Conservation (phyloP, 306 rosid genomes). For the Begonia fuchsioides region DNA sequence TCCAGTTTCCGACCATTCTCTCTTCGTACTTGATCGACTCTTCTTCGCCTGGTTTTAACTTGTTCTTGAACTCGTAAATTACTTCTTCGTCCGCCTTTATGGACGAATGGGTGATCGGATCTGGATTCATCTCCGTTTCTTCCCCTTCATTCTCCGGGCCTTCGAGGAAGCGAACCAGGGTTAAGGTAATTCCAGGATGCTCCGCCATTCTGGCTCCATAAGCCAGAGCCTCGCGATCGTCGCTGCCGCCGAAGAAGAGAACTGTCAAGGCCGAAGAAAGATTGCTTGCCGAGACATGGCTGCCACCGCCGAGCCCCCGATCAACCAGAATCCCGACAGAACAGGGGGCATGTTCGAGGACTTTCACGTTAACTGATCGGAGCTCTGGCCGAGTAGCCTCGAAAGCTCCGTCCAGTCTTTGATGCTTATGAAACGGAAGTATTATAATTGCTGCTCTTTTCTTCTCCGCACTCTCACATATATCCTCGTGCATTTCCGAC, state of each 20-base stretch:
- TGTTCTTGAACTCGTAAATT: slow-evolving; percentile 18
- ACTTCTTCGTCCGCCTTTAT: not conserved
- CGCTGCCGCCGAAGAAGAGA: slow-evolving; percentile 43
- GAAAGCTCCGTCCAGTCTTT: slow-evolving; percentile 32
- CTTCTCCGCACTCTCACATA: slow-evolving; percentile 28
- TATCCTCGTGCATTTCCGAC: slow-evolving; percentile 38
- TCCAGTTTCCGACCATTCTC: slow-evolving; percentile 7
- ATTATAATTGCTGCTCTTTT: slow-evolving; percentile 38
- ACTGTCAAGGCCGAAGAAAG: slow-evolving; percentile 13
- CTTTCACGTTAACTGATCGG: slow-evolving; percentile 24
- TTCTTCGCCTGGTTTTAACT: slow-evolving; percentile 7
- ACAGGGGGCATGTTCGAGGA: slow-evolving; percentile 40
- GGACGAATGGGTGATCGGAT: not conserved
- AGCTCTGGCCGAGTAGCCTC: slow-evolving; percentile 32
- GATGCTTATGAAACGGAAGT: slow-evolving; percentile 53
- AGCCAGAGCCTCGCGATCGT: slow-evolving; percentile 53
- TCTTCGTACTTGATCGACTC: slow-evolving; percentile 8
- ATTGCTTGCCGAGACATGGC: slow-evolving; percentile 25
- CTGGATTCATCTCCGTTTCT: slow-evolving; percentile 20
- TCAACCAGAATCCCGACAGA: slow-evolving; percentile 55
- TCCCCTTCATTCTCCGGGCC: slow-evolving; percentile 8
- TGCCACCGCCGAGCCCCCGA: slow-evolving; percentile 40
- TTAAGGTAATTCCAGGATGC: slow-evolving; percentile 41
- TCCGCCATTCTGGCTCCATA: slow-evolving; percentile 47
- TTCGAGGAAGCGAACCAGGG: slow-evolving; percentile 20